A percentile compares a stretch with the other conserved stretches of the same genome.
These are phyloP conservation scores for Macadamia integrifolia DNA, from an alignment of 164 flowering plant species.

Conservation along the genomic window DNA sequence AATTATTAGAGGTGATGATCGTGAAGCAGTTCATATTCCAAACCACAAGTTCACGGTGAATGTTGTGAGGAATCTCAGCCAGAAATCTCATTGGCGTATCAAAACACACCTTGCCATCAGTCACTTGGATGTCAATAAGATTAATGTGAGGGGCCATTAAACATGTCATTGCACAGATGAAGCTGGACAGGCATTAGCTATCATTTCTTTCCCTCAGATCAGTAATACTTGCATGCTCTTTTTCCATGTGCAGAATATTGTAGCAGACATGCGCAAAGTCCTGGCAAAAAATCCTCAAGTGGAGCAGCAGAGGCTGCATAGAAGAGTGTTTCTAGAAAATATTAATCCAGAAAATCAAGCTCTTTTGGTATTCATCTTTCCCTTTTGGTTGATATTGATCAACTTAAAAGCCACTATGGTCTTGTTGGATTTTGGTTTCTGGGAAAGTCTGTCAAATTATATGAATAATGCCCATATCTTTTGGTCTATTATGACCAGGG, in stretches of 20 bases:
- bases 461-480: too few species aligned
- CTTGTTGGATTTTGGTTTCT: too few species aligned
- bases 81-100: conserved; percentile 97
- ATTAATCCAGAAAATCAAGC: conserved; percentile 85
- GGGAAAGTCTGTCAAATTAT: too few species aligned
- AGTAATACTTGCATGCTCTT: conserved; percentile 1
- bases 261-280: conserved; percentile 98
- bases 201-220: background rate
- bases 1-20: conserved; percentile 90
- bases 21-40: conserved; percentile 96
- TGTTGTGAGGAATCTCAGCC: conserved; percentile 93
- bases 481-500: too few species aligned
- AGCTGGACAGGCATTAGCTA: conserved; percentile 2
- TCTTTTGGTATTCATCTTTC: conserved; percentile 51
- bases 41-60: conserved; percentile 90
- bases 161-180: background rate
- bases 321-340: conserved; percentile 81
- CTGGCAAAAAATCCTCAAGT: conserved; percentile 95
- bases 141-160: conserved; percentile 54
- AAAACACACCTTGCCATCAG: conserved; percentile 90
- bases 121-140: conserved; percentile 87
- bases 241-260: conserved; percentile 56
- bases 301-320: conserved; percentile 90
- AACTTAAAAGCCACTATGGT: too few species aligned
- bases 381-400: background rate